Base-by-base conservation (phyloP, 169 alveolate species). In the Plasmodium malariae region DNA sequence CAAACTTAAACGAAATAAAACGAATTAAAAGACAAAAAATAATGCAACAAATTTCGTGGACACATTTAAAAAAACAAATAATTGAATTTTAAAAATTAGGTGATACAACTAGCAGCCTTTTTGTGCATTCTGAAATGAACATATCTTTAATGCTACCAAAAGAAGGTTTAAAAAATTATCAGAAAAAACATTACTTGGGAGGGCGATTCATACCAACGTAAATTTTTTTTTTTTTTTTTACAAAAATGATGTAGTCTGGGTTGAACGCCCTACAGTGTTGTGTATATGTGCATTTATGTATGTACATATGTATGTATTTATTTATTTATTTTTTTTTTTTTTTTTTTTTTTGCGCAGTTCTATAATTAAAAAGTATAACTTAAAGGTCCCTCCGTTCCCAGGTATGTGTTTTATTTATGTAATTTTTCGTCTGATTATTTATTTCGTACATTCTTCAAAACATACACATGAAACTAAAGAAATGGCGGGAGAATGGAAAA, bases 121-220 rank as follows among this genome's bases (percentile, higher is more conserved):
- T 19, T 36, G 62, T 80, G 36, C 34, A 80, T 40, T 80, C 83
- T 1, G 90, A 65, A 65, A 65, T 80, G 70, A 80, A 80, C 49
- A 80, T 80, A 59, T 80, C 90, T 3, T n/a, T 80, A 30, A 80
- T 80, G 90, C 70, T 80, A 11, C 90, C 90, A 19, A 80, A 80
- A 57, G 76, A 80, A 43, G 90, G 90, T 11, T 26, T 80, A 21
- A 51, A 37, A 21, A 65, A 80, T 80, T 80, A 80, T 57, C 19
- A 40, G 32, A 80, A 80, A 57, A 80, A 80, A 70, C 90, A 80
- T 36, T 80, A 65, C 48, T 26, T 80, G 30, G 90, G 90, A 24
- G 90, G 90, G 26, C 60, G 90, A 65, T 80, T 80, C 45, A 24
- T 80, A 34, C 90, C 90, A 26, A 9, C 7, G 90, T 80, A 67